phyloP scores from a whole-genome alignment of 352 stramenopile genomes.

The Phytophthora ramorum region DNA sequence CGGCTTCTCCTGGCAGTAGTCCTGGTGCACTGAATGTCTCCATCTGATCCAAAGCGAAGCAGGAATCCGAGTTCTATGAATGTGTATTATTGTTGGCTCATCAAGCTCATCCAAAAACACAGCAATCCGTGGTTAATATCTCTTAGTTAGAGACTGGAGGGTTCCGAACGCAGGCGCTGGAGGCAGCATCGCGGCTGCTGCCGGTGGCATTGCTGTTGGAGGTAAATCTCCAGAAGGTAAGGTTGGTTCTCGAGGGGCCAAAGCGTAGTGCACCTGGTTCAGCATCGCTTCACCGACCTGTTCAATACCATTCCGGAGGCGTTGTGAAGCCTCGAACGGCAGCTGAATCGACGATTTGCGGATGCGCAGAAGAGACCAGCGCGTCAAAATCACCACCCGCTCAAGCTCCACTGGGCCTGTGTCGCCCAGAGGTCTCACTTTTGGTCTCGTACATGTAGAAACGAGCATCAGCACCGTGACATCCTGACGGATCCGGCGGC shows the following conservation, averaged over 20 bases:
- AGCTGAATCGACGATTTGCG: conserved; percentile 30
- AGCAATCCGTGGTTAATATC: conserved; percentile 22
- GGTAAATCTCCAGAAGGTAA: conserved; percentile 18
- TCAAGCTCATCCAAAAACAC: conserved; percentile 7
- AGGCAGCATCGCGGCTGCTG: conserved; percentile 11
- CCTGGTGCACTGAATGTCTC: not conserved
- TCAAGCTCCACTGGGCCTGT: conserved; percentile 30
- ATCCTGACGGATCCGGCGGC: conserved; percentile 45
- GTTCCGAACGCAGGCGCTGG: conserved; percentile 9
- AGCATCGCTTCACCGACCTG: conserved; percentile 44
- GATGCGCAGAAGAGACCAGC: conserved; percentile 43
- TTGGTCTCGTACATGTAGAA: conserved; percentile 32
- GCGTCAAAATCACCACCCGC: conserved; percentile 33
- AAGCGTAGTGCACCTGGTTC: conserved; percentile 38
- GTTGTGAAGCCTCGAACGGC: conserved; percentile 28
- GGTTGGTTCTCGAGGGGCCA: conserved; percentile 14
- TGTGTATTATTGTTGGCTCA: conserved; percentile 15
- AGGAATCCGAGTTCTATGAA: conserved; percentile 9
- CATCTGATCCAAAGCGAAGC: not conserved
- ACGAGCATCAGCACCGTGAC: conserved; percentile 43
- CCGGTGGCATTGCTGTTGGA: not conserved
- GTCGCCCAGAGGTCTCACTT: conserved; percentile 2
- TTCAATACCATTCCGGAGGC: conserved; percentile 39
- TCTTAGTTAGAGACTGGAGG: conserved; percentile 3
- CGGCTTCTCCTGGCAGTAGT: not conserved